These are phyloP conservation scores for Suillus occidentalis DNA, from an alignment of 768 basidiomycete species.

Conservation along the genomic window DNA sequence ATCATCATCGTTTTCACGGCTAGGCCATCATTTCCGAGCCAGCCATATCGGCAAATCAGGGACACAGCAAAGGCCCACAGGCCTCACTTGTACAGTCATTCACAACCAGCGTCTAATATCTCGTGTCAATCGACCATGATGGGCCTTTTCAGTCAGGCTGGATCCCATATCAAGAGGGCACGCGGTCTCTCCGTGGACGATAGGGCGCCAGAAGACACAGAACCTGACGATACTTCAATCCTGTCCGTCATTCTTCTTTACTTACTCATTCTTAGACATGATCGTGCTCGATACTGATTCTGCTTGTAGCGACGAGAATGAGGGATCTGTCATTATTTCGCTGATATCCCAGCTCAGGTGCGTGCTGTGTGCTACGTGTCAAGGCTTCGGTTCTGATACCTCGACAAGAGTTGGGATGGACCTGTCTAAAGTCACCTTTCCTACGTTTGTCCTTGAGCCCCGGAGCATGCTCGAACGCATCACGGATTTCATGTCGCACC, in stretches of 20 bases:
- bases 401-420: constrained; percentile 88
- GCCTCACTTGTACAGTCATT: not conserved
- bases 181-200: constrained; percentile 67
- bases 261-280: constrained; percentile 31
- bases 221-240: constrained; percentile 88
- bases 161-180: constrained; percentile 64
- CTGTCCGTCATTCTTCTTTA: constrained; percentile 54
- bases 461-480: constrained; percentile 97
- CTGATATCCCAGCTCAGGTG: constrained; percentile 89
- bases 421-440: constrained; percentile 90
- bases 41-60: constrained; percentile 3
- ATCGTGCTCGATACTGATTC: constrained; percentile 34
- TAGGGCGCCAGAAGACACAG: constrained; percentile 76
- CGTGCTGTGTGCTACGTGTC: constrained; percentile 19
- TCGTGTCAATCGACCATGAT: constrained; percentile 52
- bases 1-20: not conserved
- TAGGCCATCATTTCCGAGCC: not conserved
- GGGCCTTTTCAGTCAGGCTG: constrained; percentile 75
- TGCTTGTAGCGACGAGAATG: constrained; percentile 78
- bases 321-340: constrained; percentile 85
- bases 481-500: constrained; percentile 99
- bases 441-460: constrained; percentile 95
- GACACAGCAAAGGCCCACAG: constrained; percentile 1
- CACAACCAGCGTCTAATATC: not conserved
- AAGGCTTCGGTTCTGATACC: not conserved